A percentile compares a stretch with the other conserved stretches of the same genome.
Evolutionary conservation across 2,329 filamentous ascomycete genomes (phyloP).

Genomic region (Nemania sp.): DNA sequence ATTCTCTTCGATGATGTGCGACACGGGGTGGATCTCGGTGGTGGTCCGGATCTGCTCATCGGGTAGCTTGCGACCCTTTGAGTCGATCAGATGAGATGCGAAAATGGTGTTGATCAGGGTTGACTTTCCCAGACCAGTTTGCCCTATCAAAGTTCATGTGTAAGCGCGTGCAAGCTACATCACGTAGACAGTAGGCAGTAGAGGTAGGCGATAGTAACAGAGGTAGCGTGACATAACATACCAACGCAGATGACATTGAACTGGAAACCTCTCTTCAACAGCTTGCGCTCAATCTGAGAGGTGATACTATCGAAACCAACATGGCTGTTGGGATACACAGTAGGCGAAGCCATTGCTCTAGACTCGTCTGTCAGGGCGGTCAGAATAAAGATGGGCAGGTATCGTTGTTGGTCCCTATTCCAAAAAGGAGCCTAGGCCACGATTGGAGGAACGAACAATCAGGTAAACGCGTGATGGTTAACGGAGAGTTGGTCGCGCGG

Average conservation of each 20-base stretch:
- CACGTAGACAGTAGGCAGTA: background rate
- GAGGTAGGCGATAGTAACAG: background rate
- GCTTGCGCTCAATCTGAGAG: constrained; percentile 98
- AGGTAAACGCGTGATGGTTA: constrained; percentile 28
- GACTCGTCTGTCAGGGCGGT: constrained; percentile 33
- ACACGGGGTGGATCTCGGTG: constrained; percentile 97
- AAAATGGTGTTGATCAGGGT: constrained; percentile 99
- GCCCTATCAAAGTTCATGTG: constrained; percentile 63
- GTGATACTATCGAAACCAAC: constrained; percentile 99
- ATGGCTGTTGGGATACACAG: constrained; percentile 91
- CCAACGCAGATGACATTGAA: constrained; percentile 99
- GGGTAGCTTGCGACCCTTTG: constrained; percentile 90
- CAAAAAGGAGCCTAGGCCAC: constrained; percentile 44
- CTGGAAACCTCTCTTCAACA: constrained; percentile 98
- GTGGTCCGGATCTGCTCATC: constrained; percentile 93
- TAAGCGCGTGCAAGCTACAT: too few relatives aligned
- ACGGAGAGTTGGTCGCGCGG: constrained; percentile 17
- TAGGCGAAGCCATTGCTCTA: constrained; percentile 66
- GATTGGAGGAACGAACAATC: constrained; percentile 35
- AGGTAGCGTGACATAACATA: constrained; percentile 55
- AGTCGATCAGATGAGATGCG: constrained; percentile 98
- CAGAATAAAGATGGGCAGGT: constrained; percentile 34
- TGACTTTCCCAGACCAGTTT: constrained; percentile 98
- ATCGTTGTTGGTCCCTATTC: constrained; percentile 40
- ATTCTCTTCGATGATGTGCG: constrained; percentile 99